Evolutionary conservation across 129 eudicot species (phyloP).

Genomic region (Escallonia herrerae): DNA sequence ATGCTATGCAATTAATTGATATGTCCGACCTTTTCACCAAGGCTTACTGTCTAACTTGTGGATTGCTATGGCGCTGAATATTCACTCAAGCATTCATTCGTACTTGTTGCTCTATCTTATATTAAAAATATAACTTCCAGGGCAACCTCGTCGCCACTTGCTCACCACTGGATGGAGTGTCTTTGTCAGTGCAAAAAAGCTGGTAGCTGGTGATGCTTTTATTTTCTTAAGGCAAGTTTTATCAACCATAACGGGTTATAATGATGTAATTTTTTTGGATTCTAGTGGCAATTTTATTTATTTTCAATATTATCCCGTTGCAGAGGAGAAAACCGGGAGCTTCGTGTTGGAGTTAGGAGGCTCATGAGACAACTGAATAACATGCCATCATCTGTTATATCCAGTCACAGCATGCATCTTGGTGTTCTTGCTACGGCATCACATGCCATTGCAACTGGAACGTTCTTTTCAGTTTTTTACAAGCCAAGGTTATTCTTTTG

Average conservation of each 20-base stretch:
- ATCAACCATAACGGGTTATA: background rate
- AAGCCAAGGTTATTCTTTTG: conserved; percentile 66
- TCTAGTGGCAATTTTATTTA: background rate
- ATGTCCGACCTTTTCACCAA: too few species aligned
- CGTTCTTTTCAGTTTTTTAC: conserved; percentile 76
- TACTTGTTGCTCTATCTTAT: conserved; percentile 7
- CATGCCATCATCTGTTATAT: conserved; percentile 95
- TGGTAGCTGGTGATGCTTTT: conserved; percentile 97
- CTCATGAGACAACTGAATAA: conserved; percentile 71
- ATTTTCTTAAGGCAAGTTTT: conserved; percentile 71
- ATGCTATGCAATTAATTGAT: too few species aligned
- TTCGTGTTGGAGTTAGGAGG: conserved; percentile 92
- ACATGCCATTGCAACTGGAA: conserved; percentile 80
- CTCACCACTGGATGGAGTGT: conserved; percentile 99
- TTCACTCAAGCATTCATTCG: background rate
- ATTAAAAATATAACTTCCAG: conserved; percentile 30
- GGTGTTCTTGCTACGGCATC: conserved; percentile 98
- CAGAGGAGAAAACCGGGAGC: conserved; percentile 90
- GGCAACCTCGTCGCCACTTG: conserved; percentile 97
- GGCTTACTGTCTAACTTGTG: too few species aligned
- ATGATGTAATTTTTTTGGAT: background rate
- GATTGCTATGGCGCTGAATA: background rate
- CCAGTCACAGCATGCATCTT: conserved; percentile 94
- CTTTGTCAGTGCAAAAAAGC: conserved; percentile 89
- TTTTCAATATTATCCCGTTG: conserved; percentile 5